Percentiles rank a stretch among this genome's conserved stretches.
These are phyloP conservation scores for Leccinum subrobustum DNA, from an alignment of 1,284 basidiomycete genomes.

Conservation along the genomic window DNA sequence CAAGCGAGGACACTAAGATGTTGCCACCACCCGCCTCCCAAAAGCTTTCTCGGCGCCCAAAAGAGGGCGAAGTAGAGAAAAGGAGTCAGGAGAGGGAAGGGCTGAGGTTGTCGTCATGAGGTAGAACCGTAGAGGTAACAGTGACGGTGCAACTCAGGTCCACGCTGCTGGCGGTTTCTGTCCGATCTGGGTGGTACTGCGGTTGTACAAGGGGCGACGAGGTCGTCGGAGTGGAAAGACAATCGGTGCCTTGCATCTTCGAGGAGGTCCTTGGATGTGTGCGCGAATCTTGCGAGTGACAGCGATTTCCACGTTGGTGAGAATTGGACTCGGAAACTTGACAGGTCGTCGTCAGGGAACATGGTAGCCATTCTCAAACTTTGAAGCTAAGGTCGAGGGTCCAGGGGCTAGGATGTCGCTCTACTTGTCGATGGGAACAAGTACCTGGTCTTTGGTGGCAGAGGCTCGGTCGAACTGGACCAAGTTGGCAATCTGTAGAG, in stretches of 20 bases:
- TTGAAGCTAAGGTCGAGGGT: neutral
- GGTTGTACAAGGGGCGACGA: neutral
- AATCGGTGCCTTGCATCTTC: neutral
- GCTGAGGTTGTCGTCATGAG: neutral
- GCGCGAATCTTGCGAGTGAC: neutral
- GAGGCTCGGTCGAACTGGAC: neutral
- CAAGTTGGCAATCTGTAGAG: neutral
- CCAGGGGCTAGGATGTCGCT: too few relatives aligned
- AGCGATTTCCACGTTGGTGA: neutral
- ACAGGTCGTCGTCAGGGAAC: neutral
- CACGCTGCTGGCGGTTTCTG: too few relatives aligned
- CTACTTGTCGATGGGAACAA: neutral
- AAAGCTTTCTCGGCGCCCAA: slow-evolving; percentile 15
- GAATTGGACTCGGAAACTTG: neutral
- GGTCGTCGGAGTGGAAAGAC: neutral
- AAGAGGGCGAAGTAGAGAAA: slow-evolving; percentile 17
- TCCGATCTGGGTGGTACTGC: neutral
- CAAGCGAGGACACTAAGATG: neutral
- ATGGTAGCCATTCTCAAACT: neutral
- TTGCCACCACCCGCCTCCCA: slow-evolving; percentile 2
- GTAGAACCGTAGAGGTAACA: neutral
- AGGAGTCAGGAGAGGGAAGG: neutral
- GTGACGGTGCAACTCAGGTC: neutral
- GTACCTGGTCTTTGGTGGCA: neutral
- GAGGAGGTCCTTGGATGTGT: neutral